Percentiles rank a stretch among this genome's conserved stretches.
Evolutionary conservation across 192 early-diverging fungal species (phyloP).

Genomic region (Oehlia diaphana): DNA sequence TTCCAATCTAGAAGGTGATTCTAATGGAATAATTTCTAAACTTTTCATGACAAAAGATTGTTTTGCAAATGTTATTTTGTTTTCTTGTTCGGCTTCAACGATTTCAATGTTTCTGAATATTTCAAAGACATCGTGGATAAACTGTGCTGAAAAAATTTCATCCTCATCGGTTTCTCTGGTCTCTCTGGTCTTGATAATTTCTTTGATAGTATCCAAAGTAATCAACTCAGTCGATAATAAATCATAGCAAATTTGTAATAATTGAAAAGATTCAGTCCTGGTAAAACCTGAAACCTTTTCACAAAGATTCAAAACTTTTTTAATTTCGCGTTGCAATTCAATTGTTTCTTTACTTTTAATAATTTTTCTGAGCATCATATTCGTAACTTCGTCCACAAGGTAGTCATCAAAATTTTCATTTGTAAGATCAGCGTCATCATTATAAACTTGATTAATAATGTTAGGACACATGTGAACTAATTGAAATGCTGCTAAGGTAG

Average conservation of each 20-base stretch:
- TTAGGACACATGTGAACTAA: slow-evolving; percentile 10
- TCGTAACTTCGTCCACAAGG: slow-evolving; percentile 3
- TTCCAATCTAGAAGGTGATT: slow-evolving; percentile 5
- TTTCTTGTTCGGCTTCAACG: background rate
- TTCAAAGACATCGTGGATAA: background rate
- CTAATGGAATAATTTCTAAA: slow-evolving; percentile 19
- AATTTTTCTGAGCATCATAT: background rate
- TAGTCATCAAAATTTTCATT: slow-evolving; percentile 3
- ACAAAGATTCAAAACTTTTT: background rate
- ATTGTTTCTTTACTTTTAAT: background rate
- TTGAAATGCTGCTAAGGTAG: slow-evolving; percentile 18
- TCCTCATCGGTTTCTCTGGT: background rate
- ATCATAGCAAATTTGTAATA: slow-evolving; percentile 29
- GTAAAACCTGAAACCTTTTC: slow-evolving; percentile 9
- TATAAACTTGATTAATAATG: background rate
- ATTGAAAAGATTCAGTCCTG: background rate
- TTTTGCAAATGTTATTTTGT: background rate
- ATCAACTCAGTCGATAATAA: slow-evolving; percentile 19
- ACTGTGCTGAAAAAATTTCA: slow-evolving; percentile 4
- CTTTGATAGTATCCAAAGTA: background rate
- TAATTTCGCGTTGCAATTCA: slow-evolving; percentile 17
- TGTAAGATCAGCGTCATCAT: background rate
- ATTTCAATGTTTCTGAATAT: background rate
- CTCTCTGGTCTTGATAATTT: background rate
- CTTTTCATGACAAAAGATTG: slow-evolving; percentile 14